A percentile compares a stretch with the other conserved stretches of the same genome.
phyloP scores from a whole-genome alignment of 2,329 filamentous ascomycete genomes.

The Phyllosticta capitalensis region DNA sequence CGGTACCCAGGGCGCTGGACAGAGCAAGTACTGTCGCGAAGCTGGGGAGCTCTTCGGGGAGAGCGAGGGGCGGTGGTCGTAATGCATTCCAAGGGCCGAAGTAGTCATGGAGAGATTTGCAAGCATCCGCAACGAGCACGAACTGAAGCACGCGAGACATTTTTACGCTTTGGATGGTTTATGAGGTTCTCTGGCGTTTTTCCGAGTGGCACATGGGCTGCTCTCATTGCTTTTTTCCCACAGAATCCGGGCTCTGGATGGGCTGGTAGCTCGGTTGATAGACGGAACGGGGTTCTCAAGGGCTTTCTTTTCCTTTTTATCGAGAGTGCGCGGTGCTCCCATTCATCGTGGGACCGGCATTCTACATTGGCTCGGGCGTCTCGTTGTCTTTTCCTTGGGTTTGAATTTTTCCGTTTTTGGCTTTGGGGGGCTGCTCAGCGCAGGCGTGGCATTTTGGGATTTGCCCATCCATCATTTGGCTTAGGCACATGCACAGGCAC shows the following conservation, averaged over 20 bases:
- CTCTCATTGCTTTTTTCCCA: background rate
- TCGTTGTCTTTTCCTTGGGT: background rate
- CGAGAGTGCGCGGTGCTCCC: background rate
- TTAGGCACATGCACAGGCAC: background rate
- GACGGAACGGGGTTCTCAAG: background rate
- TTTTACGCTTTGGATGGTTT: background rate
- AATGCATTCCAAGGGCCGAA: background rate
- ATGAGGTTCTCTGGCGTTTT: background rate
- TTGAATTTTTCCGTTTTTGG: background rate
- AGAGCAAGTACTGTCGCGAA: slow-evolving; percentile 78
- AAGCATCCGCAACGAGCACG: background rate
- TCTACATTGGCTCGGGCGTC: background rate
- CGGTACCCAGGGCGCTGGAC: slow-evolving; percentile 45
- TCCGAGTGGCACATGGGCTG: background rate
- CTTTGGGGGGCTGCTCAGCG: background rate
- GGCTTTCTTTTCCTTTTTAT: background rate
- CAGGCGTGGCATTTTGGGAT: background rate
- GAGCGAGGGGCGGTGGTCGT: slow-evolving; percentile 14
- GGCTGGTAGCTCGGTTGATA: background rate
- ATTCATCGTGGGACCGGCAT: background rate
- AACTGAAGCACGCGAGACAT: background rate
- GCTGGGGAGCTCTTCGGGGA: slow-evolving; percentile 82
- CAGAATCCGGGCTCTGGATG: background rate
- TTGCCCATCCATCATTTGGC: background rate
- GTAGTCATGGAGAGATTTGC: background rate